Conservation (phyloP, 2,329 filamentous ascomycete genomes). For the Alternaria sp. region DNA sequence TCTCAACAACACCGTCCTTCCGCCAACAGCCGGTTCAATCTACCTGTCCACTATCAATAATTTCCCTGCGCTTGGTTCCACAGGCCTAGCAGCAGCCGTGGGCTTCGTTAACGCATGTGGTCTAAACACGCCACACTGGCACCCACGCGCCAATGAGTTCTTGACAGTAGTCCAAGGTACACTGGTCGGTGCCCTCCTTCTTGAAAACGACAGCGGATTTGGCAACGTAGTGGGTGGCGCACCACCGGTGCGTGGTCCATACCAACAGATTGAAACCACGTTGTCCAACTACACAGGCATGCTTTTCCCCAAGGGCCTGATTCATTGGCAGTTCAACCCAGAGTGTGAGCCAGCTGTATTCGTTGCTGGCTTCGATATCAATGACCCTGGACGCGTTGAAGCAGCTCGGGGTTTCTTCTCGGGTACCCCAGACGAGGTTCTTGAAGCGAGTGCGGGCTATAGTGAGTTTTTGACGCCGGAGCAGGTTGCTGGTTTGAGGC, state of each 20-base stretch:
- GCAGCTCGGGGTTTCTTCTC: conserved; percentile 47
- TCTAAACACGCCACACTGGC: conserved; percentile 57
- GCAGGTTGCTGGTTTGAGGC: conserved; percentile 23
- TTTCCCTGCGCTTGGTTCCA: conserved; percentile 66
- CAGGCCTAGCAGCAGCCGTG: conserved; percentile 61
- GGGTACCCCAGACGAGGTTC: conserved; percentile 27
- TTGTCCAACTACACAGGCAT: conserved; percentile 51
- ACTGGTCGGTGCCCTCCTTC: conserved; percentile 49
- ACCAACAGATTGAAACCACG: conserved; percentile 45
- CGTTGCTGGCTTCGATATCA: conserved; percentile 49
- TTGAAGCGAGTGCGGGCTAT: conserved; percentile 23
- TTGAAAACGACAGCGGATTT: conserved; percentile 46
- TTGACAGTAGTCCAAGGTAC: conserved; percentile 50
- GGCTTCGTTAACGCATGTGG: conserved; percentile 63
- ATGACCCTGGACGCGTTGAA: conserved; percentile 48
- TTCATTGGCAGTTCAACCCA: conserved; percentile 56
- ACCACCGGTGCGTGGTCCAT: conserved; percentile 26
- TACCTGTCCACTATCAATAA: conserved; percentile 64
- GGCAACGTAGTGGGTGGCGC: conserved; percentile 29
- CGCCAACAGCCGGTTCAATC: conserved; percentile 57
- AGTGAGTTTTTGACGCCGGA: conserved; percentile 28
- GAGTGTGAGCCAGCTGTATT: conserved; percentile 53
- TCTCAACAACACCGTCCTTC: conserved; percentile 47
- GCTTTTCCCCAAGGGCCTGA: conserved; percentile 51
- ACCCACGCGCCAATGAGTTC: conserved; percentile 54